These are phyloP conservation scores for Secale cereale DNA, from an alignment of 176 grass and related monocot species.

Conservation along the genomic window DNA sequence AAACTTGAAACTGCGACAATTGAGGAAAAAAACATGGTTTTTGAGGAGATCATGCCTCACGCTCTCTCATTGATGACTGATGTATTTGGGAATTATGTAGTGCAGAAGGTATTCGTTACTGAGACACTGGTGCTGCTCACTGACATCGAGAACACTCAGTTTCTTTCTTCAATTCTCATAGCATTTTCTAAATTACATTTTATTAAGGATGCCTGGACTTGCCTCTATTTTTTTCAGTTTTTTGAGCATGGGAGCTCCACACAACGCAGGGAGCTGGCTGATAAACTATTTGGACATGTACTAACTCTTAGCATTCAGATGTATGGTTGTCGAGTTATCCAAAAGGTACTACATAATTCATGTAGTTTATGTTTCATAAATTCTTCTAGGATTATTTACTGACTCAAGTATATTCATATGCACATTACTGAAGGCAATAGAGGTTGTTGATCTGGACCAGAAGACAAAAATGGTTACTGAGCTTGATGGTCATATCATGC, in stretches of 20 bases:
- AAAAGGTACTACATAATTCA: slow-evolving; percentile 57
- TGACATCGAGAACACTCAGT: slow-evolving; percentile 2
- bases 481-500: slow-evolving; percentile 82
- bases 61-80: slow-evolving; percentile 87
- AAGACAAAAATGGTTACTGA: slow-evolving; percentile 92
- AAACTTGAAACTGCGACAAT: slow-evolving; percentile 91
- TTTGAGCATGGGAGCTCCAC: slow-evolving; percentile 67
- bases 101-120: slow-evolving; percentile 72
- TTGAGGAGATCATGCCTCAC: slow-evolving; percentile 83
- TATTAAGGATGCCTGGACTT: slow-evolving; percentile 1
- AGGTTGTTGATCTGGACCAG: slow-evolving; percentile 88
- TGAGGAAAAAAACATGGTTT: slow-evolving; percentile 91
- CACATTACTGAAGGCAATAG: slow-evolving; percentile 66
- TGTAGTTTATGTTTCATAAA: not conserved
- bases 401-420: not conserved
- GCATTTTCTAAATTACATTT: slow-evolving; percentile 16
- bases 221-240: slow-evolving; percentile 40
- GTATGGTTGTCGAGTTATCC: slow-evolving; percentile 92
- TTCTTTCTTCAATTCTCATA: slow-evolving; percentile 19
- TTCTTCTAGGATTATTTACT: not conserved
- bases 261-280: slow-evolving; percentile 73
- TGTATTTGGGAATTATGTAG: slow-evolving; percentile 97
- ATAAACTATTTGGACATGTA: slow-evolving; percentile 74
- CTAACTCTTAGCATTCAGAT: slow-evolving; percentile 88
- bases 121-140: not conserved